These are phyloP conservation scores for Mallotus repandus DNA, from an alignment of 441 rosid genomes.

Conservation along the genomic window DNA sequence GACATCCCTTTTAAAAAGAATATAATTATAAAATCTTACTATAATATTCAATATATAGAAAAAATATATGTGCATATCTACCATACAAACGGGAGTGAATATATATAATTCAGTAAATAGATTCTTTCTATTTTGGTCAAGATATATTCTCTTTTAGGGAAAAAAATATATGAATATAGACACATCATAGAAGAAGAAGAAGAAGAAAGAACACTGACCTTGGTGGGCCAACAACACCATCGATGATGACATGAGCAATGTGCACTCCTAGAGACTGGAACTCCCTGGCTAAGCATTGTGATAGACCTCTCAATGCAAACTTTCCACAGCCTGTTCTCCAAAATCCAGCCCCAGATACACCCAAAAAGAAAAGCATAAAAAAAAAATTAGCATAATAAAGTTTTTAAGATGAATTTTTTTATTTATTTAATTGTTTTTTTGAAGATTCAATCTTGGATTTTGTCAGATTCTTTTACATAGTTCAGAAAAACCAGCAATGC, in stretches of 20 bases:
- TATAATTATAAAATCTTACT: too few relatives aligned
- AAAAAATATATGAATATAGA: too few relatives aligned
- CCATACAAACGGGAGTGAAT: neutral
- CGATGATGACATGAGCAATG: slow-evolving; percentile 83
- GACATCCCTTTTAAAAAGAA: too few relatives aligned
- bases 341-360: neutral
- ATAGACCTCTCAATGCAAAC: slow-evolving; percentile 81
- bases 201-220: slow-evolving; percentile 37
- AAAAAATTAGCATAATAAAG: neutral
- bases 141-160: too few relatives aligned
- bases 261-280: slow-evolving; percentile 78
- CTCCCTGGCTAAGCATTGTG: slow-evolving; percentile 86
- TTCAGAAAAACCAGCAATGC: slow-evolving; percentile 84
- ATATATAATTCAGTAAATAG: neutral
- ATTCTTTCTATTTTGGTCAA: too few relatives aligned
- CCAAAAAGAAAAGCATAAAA: neutral
- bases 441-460: slow-evolving; percentile 4
- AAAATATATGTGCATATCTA: too few relatives aligned
- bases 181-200: neutral
- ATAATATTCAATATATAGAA: too few relatives aligned
- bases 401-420: neutral
- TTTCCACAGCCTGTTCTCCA: slow-evolving; percentile 72
- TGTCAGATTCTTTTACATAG: slow-evolving; percentile 44
- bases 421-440: neutral
- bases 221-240: slow-evolving; percentile 76